Evolutionary conservation across 495 filamentous ascomycete species (phyloP).

Genomic region (Chaetomidium leptoderma): DNA sequence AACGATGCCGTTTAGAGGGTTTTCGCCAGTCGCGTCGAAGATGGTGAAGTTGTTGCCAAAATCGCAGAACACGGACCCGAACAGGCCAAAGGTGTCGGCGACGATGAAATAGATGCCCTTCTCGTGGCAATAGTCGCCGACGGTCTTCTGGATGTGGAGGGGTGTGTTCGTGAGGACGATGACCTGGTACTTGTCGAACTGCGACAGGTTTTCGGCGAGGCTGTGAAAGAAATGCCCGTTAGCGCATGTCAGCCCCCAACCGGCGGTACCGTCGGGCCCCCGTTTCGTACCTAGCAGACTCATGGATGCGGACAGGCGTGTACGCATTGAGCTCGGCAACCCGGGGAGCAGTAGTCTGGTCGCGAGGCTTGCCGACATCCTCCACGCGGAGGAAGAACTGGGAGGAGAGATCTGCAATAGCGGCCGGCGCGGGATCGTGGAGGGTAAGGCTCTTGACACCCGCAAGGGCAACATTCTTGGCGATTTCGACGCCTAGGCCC

Average conservation of each 20-base stretch:
- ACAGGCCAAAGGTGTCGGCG: slow-evolving; percentile 85
- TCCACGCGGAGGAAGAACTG: slow-evolving; percentile 90
- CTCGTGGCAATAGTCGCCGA: slow-evolving; percentile 88
- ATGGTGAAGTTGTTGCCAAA: slow-evolving; percentile 91
- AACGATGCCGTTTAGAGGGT: slow-evolving; percentile 80
- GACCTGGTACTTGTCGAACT: slow-evolving; percentile 83
- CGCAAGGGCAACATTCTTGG: slow-evolving; percentile 97
- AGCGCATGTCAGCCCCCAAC: slow-evolving; percentile 4
- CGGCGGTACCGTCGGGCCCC: neutral
- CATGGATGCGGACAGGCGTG: slow-evolving; percentile 76
- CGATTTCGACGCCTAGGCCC: slow-evolving; percentile 95
- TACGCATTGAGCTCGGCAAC: slow-evolving; percentile 96
- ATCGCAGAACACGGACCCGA: slow-evolving; percentile 95
- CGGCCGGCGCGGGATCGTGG: slow-evolving; percentile 74
- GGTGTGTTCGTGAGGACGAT: slow-evolving; percentile 85
- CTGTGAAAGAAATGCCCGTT: slow-evolving; percentile 30
- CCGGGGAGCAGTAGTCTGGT: slow-evolving; percentile 76
- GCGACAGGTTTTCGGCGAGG: slow-evolving; percentile 63
- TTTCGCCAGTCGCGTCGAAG: slow-evolving; percentile 87
- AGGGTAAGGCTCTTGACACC: slow-evolving; percentile 82
- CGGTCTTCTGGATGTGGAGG: slow-evolving; percentile 68
- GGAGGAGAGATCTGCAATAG: slow-evolving; percentile 82
- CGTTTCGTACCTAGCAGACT: slow-evolving; percentile 43
- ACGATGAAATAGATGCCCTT: slow-evolving; percentile 88
- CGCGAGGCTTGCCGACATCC: slow-evolving; percentile 91